These are phyloP conservation scores for Penicillium coffeae DNA, from an alignment of 495 filamentous ascomycete species.

Conservation along the genomic window DNA sequence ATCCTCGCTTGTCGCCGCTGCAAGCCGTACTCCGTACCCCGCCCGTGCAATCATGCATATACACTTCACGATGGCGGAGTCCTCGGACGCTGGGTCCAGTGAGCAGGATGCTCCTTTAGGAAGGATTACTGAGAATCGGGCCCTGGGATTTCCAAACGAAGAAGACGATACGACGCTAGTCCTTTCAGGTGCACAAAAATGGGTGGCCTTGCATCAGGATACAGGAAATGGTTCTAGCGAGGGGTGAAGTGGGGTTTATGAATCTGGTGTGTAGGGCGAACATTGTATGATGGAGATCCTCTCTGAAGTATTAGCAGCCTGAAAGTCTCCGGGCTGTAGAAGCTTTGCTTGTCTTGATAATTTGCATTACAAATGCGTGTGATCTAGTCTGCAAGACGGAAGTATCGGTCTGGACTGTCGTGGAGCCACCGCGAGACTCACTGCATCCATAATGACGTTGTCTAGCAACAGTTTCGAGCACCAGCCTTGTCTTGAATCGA, in stretches of 20 bases:
- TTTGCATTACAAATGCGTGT: background rate
- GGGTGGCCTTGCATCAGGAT: background rate
- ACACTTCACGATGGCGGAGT: background rate
- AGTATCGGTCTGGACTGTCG: too few species aligned
- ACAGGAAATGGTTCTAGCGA: background rate
- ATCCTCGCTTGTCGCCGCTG: constrained; percentile 1
- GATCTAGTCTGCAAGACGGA: background rate
- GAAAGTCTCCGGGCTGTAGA: too few species aligned
- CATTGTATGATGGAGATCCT: background rate
- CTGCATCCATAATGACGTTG: too few species aligned
- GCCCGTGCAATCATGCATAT: background rate
- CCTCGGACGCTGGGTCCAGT: background rate
- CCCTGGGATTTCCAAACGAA: background rate
- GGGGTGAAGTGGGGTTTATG: background rate
- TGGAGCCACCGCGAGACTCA: too few species aligned
- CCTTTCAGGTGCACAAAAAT: background rate
- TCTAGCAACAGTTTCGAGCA: too few species aligned
- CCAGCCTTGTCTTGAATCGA: too few species aligned
- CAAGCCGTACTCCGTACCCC: too few species aligned
- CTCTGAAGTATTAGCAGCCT: too few species aligned
- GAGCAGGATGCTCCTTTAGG: background rate
- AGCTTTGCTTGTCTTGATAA: too few species aligned
- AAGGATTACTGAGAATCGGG: background rate
- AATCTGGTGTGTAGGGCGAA: background rate
- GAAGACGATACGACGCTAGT: background rate